Conservation (phyloP, 202 grass and related monocot genomes). For the Schoenoplectus tabernaemontani region DNA sequence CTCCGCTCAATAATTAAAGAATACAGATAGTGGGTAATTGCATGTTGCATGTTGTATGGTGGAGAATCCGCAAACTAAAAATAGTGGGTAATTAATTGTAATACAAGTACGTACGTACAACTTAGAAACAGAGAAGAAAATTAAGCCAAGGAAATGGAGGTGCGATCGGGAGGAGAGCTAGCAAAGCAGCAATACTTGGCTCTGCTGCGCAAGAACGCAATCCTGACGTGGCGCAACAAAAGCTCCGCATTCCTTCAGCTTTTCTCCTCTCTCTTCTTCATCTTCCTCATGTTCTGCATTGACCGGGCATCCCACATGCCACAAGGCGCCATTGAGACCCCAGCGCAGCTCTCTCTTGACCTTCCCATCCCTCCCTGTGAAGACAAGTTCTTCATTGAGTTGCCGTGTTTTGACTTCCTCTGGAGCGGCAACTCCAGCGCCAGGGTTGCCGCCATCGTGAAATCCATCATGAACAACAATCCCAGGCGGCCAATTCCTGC, state of each 20-base stretch:
- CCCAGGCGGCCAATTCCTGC: slow-evolving; percentile 48
- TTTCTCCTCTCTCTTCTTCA: slow-evolving; percentile 85
- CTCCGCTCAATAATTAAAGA: too few species aligned
- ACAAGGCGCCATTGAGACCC: slow-evolving; percentile 47
- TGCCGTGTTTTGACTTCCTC: slow-evolving; percentile 87
- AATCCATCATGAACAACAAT: slow-evolving; percentile 66
- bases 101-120: not conserved
- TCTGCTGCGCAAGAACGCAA: slow-evolving; percentile 69
- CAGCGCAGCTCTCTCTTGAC: slow-evolving; percentile 19
- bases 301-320: slow-evolving; percentile 50
- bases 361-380: slow-evolving; percentile 76
- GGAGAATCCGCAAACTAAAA: not conserved
- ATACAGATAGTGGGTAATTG: not conserved
- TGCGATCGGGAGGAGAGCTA: not conserved
- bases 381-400: slow-evolving; percentile 77
- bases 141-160: not conserved
- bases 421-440: slow-evolving; percentile 64
- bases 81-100: not conserved
- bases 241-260: slow-evolving; percentile 60
- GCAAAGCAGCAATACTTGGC: slow-evolving; percentile 58
- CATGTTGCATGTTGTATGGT: not conserved
- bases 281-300: slow-evolving; percentile 96
- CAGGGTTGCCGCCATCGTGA: slow-evolving; percentile 35
- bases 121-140: not conserved
- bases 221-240: slow-evolving; percentile 73